Conservation (phyloP, 495 filamentous ascomycete species). For the Amorphotheca resinae region DNA sequence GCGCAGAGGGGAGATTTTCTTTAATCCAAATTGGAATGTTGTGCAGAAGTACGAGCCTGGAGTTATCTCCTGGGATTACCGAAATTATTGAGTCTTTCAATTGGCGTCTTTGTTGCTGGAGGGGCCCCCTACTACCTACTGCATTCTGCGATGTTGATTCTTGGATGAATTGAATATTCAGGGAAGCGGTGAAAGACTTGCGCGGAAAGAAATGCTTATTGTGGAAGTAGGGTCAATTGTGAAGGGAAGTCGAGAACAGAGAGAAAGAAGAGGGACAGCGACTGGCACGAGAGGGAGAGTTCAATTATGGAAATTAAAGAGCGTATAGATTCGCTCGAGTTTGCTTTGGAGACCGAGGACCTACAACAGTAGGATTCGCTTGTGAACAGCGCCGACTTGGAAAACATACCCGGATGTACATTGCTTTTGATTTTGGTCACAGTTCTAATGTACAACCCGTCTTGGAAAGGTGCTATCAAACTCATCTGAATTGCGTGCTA, state of each 20-base stretch:
- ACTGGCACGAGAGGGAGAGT: constrained; percentile 4
- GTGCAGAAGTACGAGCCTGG: constrained; percentile 2
- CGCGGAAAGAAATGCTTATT: constrained; percentile 4
- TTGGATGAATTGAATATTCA: constrained; percentile 5
- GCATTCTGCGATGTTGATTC: constrained; percentile 4
- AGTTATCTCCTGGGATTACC: constrained; percentile 3
- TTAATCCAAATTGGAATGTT: constrained; percentile 6
- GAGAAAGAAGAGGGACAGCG: constrained; percentile 1
- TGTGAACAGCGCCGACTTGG: constrained; percentile 1
- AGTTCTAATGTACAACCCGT: neutral
- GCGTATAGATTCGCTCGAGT: constrained; percentile 2
- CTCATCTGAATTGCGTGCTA: neutral
- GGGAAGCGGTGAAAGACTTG: constrained; percentile 5
- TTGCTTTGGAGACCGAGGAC: constrained; percentile 1
- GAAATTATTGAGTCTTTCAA: constrained; percentile 6
- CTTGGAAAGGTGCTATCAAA: neutral
- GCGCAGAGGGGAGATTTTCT: constrained; percentile 2
- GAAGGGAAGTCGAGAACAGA: constrained; percentile 4
- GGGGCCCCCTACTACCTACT: constrained; percentile 2
- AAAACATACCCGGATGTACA: neutral
- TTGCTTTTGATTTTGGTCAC: neutral
- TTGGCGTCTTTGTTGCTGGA: constrained; percentile 3
- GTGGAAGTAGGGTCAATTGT: constrained; percentile 1
- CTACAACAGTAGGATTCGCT: constrained; percentile 1
- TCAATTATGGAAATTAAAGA: constrained; percentile 1